Conservation (phyloP, 306 rosid species). For the Astragalus membranaceus region DNA sequence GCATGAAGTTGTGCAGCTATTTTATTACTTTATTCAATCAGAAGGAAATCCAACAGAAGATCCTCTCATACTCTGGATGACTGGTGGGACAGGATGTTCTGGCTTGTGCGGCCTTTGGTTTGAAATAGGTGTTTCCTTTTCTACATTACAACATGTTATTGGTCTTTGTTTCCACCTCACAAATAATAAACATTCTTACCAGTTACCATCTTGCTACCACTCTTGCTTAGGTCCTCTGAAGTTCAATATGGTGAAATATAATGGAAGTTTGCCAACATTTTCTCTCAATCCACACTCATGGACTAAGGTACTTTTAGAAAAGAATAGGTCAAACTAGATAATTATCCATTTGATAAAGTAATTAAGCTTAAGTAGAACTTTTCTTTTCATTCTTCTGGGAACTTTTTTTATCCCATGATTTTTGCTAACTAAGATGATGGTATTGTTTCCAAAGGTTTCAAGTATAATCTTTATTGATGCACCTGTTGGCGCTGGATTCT, state of each 20-base stretch:
- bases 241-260: slow-evolving; percentile 23
- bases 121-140: background rate
- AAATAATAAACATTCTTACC: background rate
- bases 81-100: background rate
- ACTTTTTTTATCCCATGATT: background rate
- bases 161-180: too few species aligned
- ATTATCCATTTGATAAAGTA: background rate
- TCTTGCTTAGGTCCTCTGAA: slow-evolving; percentile 21
- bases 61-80: background rate
- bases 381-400: too few species aligned
- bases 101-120: background rate
- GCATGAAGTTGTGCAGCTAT: background rate
- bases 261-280: slow-evolving; percentile 30
- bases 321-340: background rate
- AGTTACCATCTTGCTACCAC: background rate
- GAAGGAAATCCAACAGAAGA: background rate
- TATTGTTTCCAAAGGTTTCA: slow-evolving; percentile 1
- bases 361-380: too few species aligned
- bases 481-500: slow-evolving; percentile 1
- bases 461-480: slow-evolving; percentile 9
- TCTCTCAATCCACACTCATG: background rate
- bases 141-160: background rate
- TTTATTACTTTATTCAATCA: background rate
- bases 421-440: too few species aligned
- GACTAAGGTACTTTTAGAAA: background rate